Evolutionary conservation across 1,139 yeast genomes (phyloP).

Genomic region (Saccharomycopsis hybrid): DNA sequence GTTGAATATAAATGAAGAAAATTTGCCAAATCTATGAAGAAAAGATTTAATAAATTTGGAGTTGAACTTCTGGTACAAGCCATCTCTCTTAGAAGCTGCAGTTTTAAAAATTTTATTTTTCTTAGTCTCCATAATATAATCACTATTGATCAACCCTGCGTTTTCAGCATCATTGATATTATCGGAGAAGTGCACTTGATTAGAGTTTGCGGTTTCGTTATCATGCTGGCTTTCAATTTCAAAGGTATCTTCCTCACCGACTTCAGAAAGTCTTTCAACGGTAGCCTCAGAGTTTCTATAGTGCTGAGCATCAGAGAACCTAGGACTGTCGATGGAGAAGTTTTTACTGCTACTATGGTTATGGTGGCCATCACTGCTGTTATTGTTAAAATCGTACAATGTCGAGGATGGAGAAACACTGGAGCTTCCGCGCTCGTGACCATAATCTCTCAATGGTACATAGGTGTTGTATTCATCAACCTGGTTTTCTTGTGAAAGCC

Average conservation of each 20-base stretch:
- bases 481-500: constrained; percentile 35
- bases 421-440: constrained; percentile 13
- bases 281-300: constrained; percentile 21
- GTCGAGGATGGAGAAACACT: constrained; percentile 36
- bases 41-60: constrained; percentile 29
- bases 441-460: constrained; percentile 26
- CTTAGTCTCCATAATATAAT: neutral
- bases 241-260: constrained; percentile 1
- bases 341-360: constrained; percentile 11
- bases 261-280: constrained; percentile 16
- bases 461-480: constrained; percentile 26
- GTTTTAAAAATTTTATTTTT: constrained; percentile 4
- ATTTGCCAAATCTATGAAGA: constrained; percentile 34
- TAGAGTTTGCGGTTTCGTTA: constrained; percentile 19
- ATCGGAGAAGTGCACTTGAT: constrained; percentile 25
- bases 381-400: constrained; percentile 30
- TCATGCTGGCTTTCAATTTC: constrained; percentile 17
- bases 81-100: constrained; percentile 27
- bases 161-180: constrained; percentile 22
- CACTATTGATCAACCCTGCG: constrained; percentile 1
- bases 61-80: constrained; percentile 29
- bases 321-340: neutral
- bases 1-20: constrained; percentile 39
- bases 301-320: neutral
- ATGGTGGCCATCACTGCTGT: constrained; percentile 11